Evolutionary conservation across 2,329 filamentous ascomycete genomes (phyloP).

Genomic region (Tolypocladium tundrense): DNA sequence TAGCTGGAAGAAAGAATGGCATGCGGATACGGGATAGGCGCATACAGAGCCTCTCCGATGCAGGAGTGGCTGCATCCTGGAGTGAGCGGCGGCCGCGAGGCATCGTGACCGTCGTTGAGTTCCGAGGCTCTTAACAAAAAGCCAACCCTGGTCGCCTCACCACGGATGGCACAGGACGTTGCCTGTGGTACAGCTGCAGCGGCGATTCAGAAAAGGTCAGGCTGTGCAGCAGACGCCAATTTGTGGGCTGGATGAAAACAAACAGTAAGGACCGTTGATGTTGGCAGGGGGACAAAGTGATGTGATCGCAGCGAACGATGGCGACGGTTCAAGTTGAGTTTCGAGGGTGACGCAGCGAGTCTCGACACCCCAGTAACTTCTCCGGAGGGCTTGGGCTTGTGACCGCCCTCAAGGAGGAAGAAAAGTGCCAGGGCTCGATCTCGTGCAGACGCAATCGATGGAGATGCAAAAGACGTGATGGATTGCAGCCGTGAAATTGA

Average conservation of each 20-base stretch:
- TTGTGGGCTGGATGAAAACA: not conserved
- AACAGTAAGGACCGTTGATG: not conserved
- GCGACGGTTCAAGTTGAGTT: not conserved
- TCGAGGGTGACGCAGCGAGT: not conserved
- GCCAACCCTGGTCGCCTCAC: not conserved
- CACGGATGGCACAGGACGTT: not conserved
- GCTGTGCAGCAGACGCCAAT: not conserved
- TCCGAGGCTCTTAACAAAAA: not conserved
- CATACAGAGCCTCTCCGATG: slow-evolving; percentile 10
- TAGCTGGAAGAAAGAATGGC: not conserved
- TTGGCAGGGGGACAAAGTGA: not conserved
- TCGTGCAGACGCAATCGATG: not conserved
- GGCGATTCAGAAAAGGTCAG: not conserved
- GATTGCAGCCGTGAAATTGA: not conserved
- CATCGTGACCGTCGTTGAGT: slow-evolving; percentile 10
- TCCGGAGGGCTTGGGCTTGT: not conserved
- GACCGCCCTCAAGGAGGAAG: not conserved
- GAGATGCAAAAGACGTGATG: not conserved
- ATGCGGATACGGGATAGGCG: not conserved
- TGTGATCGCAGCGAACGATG: not conserved
- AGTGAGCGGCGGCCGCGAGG: slow-evolving; percentile 18
- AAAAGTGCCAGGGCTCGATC: not conserved
- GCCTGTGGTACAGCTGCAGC: not conserved
- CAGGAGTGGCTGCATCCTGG: slow-evolving; percentile 8
- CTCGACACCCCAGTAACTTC: not conserved